A percentile compares a stretch with the other conserved stretches of the same genome.
Conservation (phyloP, 148 eudicot species). For the Heliosperma pusillum region DNA sequence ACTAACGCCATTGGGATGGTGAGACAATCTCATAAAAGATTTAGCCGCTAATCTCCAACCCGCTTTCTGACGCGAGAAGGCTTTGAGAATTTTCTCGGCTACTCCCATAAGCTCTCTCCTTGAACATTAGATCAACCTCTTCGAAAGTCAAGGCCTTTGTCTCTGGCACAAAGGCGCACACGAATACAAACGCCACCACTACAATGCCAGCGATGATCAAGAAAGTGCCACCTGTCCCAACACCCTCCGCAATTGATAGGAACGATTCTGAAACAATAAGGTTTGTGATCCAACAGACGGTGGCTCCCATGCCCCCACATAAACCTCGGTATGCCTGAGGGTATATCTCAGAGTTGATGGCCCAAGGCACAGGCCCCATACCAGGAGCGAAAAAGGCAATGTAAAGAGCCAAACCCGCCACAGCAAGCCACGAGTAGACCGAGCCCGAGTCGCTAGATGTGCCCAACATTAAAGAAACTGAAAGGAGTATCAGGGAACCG, state of each 20-base stretch:
- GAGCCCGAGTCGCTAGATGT: slow-evolving; percentile 25
- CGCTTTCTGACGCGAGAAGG: slow-evolving; percentile 35
- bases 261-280: slow-evolving; percentile 65
- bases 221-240: slow-evolving; percentile 64
- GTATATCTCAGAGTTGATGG: slow-evolving; percentile 86
- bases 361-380: slow-evolving; percentile 97
- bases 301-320: slow-evolving; percentile 90
- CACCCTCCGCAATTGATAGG: slow-evolving; percentile 53
- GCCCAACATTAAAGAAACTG: slow-evolving; percentile 50
- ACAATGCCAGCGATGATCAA: slow-evolving; percentile 63
- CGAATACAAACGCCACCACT: slow-evolving; percentile 57
- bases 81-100: slow-evolving; percentile 27
- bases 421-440: slow-evolving; percentile 58
- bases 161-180: slow-evolving; percentile 59
- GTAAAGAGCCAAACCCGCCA: slow-evolving; percentile 70
- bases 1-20: background rate
- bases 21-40: background rate
- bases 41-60: slow-evolving; percentile 11
- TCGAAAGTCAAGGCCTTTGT: slow-evolving; percentile 82
- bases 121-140: slow-evolving; percentile 73
- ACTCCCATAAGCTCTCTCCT: slow-evolving; percentile 57
- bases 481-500: slow-evolving; percentile 56
- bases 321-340: slow-evolving; percentile 77
- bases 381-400: slow-evolving; percentile 86
- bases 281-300: slow-evolving; percentile 85